phyloP scores from a whole-genome alignment of 495 filamentous ascomycete genomes.

The Oleoguttula mirabilis region DNA sequence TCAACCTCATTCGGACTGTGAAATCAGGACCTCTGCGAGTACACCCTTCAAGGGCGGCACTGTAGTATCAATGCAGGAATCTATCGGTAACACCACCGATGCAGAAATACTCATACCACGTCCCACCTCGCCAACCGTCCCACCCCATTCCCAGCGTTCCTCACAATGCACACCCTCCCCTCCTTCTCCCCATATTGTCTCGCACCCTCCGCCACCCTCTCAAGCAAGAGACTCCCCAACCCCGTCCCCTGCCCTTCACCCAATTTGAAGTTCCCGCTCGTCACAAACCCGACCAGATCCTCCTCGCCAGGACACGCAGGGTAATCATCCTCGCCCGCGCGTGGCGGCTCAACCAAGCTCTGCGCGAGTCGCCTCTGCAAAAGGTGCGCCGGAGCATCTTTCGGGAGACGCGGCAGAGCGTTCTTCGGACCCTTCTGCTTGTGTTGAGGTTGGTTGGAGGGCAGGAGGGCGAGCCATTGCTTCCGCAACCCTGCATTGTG shows the following conservation, averaged over 20 bases:
- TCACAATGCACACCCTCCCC: slow-evolving; percentile 59
- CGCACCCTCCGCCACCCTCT: slow-evolving; percentile 39
- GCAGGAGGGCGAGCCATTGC: slow-evolving; percentile 41
- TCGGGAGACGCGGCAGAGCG: slow-evolving; percentile 9
- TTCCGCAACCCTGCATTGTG: slow-evolving; percentile 34
- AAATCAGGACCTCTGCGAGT: too few relatives aligned
- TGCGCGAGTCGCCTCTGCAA: slow-evolving; percentile 29
- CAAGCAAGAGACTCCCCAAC: slow-evolving; percentile 57
- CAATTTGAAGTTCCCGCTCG: slow-evolving; percentile 72
- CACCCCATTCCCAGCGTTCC: slow-evolving; percentile 61
- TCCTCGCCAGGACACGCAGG: slow-evolving; percentile 56
- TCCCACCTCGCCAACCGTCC: slow-evolving; percentile 70
- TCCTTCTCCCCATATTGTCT: slow-evolving; percentile 21
- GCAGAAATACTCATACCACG: slow-evolving; percentile 5
- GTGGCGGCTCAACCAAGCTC: slow-evolving; percentile 24
- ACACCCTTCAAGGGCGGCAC: too few relatives aligned
- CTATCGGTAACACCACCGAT: too few relatives aligned
- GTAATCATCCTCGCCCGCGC: slow-evolving; percentile 39
- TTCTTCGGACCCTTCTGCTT: slow-evolving; percentile 12
- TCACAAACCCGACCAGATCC: slow-evolving; percentile 86
- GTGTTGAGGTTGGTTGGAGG: slow-evolving; percentile 8
- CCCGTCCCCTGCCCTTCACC: slow-evolving; percentile 64
- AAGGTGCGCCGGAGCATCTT: slow-evolving; percentile 19
- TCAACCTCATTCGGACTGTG: too few relatives aligned
- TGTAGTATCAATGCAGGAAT: too few relatives aligned